Percentiles rank a stretch among this genome's conserved stretches.
Conservation (phyloP, 768 basidiomycete genomes). For the Cyclocybe aegerita region DNA sequence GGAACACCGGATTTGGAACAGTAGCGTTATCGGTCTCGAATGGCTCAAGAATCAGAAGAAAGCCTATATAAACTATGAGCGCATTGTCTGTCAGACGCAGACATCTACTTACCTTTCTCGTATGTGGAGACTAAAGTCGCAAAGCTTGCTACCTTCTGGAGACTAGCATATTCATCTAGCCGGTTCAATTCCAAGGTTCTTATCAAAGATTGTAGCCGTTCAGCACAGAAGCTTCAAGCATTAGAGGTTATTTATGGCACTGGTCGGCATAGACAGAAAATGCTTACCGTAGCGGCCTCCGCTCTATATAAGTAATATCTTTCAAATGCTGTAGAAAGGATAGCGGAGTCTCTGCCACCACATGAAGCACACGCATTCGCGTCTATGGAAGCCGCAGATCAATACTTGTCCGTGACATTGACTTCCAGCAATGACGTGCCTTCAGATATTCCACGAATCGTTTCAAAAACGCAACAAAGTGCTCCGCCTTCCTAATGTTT, state of each 20-base stretch:
- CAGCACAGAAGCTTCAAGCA: constrained; percentile 83
- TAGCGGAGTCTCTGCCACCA: constrained; percentile 96
- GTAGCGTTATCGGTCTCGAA: constrained; percentile 99
- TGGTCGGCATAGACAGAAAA: neutral
- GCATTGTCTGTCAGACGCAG: constrained; percentile 1
- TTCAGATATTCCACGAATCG: constrained; percentile 99
- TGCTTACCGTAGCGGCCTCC: constrained; percentile 81
- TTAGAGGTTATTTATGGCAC: neutral
- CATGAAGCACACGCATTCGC: constrained; percentile 98
- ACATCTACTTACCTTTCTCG: constrained; percentile 71
- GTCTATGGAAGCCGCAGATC: constrained; percentile 51
- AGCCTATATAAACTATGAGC: constrained; percentile 52
- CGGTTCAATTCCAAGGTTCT: constrained; percentile 87
- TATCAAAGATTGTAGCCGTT: constrained; percentile 91
- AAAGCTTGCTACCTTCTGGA: constrained; percentile 95
- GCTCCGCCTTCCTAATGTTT: constrained; percentile 97
- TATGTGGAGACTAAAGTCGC: constrained; percentile 98
- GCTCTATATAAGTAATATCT: constrained; percentile 98
- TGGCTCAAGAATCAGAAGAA: constrained; percentile 94
- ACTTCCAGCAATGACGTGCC: constrained; percentile 39
- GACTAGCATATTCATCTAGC: constrained; percentile 85
- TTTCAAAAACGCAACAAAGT: constrained; percentile 97
- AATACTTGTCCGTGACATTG: neutral
- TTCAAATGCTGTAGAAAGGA: constrained; percentile 98
- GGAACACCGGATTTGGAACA: constrained; percentile 97